These are phyloP conservation scores for Brettanomyces nanus DNA, from an alignment of 805 yeast species.

Conservation along the genomic window DNA sequence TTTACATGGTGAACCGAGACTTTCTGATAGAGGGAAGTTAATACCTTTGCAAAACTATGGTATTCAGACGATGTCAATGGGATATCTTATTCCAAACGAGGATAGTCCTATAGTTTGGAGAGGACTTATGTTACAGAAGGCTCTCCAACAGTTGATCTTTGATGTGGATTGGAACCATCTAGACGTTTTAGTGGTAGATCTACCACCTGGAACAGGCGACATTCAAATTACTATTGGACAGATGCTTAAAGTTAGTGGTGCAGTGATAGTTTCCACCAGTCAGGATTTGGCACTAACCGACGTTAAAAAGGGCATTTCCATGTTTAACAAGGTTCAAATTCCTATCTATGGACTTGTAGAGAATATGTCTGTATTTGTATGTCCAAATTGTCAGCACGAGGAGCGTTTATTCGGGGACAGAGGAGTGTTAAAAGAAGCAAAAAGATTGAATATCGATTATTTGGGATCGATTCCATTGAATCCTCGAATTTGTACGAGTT, in stretches of 20 bases:
- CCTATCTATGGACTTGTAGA: constrained; percentile 73
- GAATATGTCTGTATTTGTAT: constrained; percentile 70
- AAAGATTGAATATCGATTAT: constrained; percentile 37
- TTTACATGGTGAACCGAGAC: constrained; percentile 61
- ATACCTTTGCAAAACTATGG: constrained; percentile 70
- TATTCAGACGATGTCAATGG: constrained; percentile 83
- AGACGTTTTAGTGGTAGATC: constrained; percentile 66
- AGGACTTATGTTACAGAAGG: constrained; percentile 82
- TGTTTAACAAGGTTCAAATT: constrained; percentile 64
- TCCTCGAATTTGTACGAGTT: constrained; percentile 46
- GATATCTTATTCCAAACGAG: constrained; percentile 59
- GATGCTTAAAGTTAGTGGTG: constrained; percentile 67
- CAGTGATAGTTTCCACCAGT: constrained; percentile 77
- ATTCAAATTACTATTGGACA: constrained; percentile 79
- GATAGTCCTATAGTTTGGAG: constrained; percentile 77
- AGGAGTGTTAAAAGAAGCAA: constrained; percentile 46
- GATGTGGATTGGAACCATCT: constrained; percentile 69
- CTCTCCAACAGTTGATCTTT: constrained; percentile 72
- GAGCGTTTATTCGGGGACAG: constrained; percentile 68
- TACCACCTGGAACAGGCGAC: constrained; percentile 94
- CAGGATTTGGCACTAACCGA: constrained; percentile 80
- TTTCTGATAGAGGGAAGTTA: constrained; percentile 43
- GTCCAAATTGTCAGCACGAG: constrained; percentile 70
- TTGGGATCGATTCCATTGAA: constrained; percentile 64
- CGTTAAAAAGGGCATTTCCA: constrained; percentile 69